Conservation (phyloP, 2,329 filamentous ascomycete genomes). For the Scedosporium apiospermum region DNA sequence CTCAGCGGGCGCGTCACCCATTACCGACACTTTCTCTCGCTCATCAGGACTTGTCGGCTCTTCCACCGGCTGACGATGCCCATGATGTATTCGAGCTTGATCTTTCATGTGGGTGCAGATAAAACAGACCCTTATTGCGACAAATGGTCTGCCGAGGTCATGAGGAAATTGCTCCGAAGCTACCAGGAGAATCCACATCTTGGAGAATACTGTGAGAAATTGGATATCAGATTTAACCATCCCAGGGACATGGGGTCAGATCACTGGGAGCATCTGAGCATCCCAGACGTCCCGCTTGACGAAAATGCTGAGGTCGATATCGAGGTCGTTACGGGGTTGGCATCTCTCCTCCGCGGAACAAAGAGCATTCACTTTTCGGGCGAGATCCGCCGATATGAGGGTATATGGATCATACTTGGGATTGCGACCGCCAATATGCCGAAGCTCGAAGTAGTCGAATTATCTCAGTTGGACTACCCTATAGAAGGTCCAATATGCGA, state of each 20-base stretch:
- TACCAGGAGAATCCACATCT: neutral
- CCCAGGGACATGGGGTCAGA: neutral
- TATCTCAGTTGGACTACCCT: neutral
- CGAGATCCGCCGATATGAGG: neutral
- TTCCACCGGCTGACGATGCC: neutral
- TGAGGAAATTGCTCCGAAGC: neutral
- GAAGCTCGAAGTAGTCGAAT: neutral
- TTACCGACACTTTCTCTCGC: neutral
- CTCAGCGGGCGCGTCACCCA: neutral
- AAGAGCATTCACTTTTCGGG: neutral
- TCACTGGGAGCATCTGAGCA: neutral
- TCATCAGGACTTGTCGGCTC: neutral
- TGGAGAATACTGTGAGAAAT: neutral
- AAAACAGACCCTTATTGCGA: neutral
- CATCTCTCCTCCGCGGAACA: neutral
- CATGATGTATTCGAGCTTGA: neutral
- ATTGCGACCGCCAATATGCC: neutral
- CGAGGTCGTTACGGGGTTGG: neutral
- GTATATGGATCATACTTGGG: neutral
- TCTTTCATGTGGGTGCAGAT: neutral
- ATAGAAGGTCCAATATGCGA: neutral
- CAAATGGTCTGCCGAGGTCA: neutral
- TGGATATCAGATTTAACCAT: neutral
- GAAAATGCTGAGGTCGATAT: neutral
- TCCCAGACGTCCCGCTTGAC: neutral